phyloP scores from a whole-genome alignment of 139 green algal species.

The Volvox africanus region DNA sequence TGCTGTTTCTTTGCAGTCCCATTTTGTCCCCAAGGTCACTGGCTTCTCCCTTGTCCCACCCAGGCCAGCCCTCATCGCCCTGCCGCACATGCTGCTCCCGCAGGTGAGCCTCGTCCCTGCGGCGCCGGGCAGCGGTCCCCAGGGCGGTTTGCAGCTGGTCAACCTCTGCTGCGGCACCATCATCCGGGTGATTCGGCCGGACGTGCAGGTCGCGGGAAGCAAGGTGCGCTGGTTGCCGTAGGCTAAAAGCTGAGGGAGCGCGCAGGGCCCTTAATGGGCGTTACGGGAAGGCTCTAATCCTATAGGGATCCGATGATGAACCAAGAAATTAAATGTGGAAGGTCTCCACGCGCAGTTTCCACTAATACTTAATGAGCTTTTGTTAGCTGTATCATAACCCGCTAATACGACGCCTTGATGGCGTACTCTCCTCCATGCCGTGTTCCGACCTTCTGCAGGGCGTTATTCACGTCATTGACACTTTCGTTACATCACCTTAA shows the following conservation, averaged over 20 bases:
- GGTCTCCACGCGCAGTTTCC: too few relatives aligned
- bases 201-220: not conserved
- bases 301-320: too few relatives aligned
- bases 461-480: constrained; percentile 15
- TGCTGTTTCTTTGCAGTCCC: not conserved
- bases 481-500: not conserved
- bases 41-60: not conserved
- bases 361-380: too few relatives aligned
- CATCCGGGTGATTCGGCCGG: not conserved
- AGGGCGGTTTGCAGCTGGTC: not conserved
- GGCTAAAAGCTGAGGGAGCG: too few relatives aligned
- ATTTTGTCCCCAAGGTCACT: not conserved
- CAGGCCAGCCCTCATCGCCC: not conserved
- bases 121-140: not conserved
- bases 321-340: too few relatives aligned
- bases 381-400: too few relatives aligned
- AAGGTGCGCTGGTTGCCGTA: not conserved
- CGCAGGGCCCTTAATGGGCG: too few relatives aligned
- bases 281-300: too few relatives aligned
- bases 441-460: not conserved
- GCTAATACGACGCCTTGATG: too few relatives aligned
- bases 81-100: not conserved
- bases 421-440: too few relatives aligned
- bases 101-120: not conserved
- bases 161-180: not conserved